Conservation (phyloP, 2,329 filamentous ascomycete species). For the Apiospora hydei region DNA sequence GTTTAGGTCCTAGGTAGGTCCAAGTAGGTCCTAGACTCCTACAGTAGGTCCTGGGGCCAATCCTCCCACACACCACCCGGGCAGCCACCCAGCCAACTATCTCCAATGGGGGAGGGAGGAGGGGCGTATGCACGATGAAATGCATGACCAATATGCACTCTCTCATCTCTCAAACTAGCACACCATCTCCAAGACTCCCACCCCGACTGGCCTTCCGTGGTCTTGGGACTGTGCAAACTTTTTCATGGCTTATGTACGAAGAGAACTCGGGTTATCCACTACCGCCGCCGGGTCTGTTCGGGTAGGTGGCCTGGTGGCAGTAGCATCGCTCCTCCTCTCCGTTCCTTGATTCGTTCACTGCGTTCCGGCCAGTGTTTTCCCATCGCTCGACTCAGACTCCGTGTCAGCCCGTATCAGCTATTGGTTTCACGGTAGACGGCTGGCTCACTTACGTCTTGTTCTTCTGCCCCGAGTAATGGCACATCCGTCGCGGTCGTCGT, state of each 20-base stretch:
- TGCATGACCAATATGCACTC: constrained; percentile 17
- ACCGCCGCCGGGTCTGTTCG: background rate
- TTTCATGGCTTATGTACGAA: constrained; percentile 14
- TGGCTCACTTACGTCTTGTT: background rate
- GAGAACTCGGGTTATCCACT: background rate
- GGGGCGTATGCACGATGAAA: constrained; percentile 10
- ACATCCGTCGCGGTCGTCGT: background rate
- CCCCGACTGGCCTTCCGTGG: constrained; percentile 1
- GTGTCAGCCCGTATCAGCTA: background rate
- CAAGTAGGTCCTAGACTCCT: too few relatives aligned
- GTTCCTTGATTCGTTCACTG: background rate
- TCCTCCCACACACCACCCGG: too few relatives aligned
- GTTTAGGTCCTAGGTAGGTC: too few relatives aligned
- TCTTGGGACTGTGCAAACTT: constrained; percentile 19
- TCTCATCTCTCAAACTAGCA: background rate
- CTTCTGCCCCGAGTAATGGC: background rate
- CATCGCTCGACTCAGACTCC: background rate
- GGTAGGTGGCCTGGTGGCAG: too few relatives aligned
- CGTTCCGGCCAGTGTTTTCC: background rate
- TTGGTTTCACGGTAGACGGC: background rate
- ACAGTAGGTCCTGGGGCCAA: too few relatives aligned
- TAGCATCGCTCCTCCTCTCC: too few relatives aligned
- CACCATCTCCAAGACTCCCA: background rate
- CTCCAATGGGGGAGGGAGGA: background rate
- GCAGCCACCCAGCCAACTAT: background rate